A percentile compares a stretch with the other conserved stretches of the same genome.
These are phyloP conservation scores for Lotmaria passim DNA, from an alignment of 208 protist genomes.

Conservation along the genomic window DNA sequence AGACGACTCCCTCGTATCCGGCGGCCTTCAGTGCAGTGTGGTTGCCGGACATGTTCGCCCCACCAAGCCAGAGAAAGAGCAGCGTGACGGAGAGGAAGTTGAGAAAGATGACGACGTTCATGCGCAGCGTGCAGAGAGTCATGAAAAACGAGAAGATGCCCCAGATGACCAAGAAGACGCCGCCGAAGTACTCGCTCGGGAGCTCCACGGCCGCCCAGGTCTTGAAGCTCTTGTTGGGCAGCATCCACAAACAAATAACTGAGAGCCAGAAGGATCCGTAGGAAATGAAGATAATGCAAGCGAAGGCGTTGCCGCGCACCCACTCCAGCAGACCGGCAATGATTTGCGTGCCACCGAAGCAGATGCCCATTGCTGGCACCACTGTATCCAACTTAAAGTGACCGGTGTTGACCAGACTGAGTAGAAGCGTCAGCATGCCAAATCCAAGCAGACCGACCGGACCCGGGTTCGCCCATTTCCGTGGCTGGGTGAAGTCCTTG, in stretches of 20 bases:
- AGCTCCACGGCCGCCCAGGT: neutral
- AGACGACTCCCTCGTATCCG: constrained; percentile 46
- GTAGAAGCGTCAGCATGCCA: constrained; percentile 57
- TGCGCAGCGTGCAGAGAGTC: constrained; percentile 22
- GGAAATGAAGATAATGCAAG: constrained; percentile 27
- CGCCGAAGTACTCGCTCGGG: constrained; percentile 12
- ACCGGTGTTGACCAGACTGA: constrained; percentile 48
- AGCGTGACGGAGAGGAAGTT: constrained; percentile 8
- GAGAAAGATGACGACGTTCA: constrained; percentile 12
- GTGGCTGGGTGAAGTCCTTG: neutral
- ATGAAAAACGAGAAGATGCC: constrained; percentile 17
- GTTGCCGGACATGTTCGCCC: constrained; percentile 22
- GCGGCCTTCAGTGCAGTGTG: constrained; percentile 15
- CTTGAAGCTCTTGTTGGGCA: constrained; percentile 20
- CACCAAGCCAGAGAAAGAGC: constrained; percentile 19
- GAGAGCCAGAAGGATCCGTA: constrained; percentile 58
- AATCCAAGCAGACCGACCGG: constrained; percentile 51
- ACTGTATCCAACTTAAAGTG: constrained; percentile 35
- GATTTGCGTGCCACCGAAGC: constrained; percentile 48
- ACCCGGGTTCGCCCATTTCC: constrained; percentile 35
- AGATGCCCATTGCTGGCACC: constrained; percentile 42
- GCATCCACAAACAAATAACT: constrained; percentile 37
- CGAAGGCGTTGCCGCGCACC: constrained; percentile 51
- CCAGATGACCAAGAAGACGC: constrained; percentile 20
- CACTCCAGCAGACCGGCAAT: constrained; percentile 53